Conservation (phyloP, 805 yeast species). For the Ogataea thermomethanolica region DNA sequence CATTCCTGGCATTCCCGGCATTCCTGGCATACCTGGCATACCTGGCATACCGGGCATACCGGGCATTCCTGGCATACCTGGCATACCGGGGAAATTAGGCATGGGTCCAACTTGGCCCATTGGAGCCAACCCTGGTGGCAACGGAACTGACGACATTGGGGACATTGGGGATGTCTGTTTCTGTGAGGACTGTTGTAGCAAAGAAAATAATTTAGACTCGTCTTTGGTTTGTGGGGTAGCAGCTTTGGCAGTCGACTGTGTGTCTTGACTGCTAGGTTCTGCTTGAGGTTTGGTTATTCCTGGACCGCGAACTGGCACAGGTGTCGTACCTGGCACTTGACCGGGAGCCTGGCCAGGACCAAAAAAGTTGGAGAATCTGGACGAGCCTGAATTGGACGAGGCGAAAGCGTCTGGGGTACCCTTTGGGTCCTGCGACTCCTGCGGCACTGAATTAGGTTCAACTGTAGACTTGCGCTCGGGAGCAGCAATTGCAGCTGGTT, state of each 20-base stretch:
- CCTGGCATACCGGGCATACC: background rate
- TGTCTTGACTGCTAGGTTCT: too few relatives aligned
- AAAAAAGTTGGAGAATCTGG: constrained; percentile 29
- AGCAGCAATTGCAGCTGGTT: background rate
- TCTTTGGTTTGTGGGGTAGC: background rate
- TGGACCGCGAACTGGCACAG: too few relatives aligned
- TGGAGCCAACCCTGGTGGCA: background rate
- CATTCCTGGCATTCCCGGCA: too few relatives aligned
- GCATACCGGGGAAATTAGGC: background rate
- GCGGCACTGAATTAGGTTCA: too few relatives aligned
- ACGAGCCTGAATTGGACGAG: constrained; percentile 12
- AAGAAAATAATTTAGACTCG: constrained; percentile 32
- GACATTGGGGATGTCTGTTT: background rate
- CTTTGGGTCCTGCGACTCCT: background rate
- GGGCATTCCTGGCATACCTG: too few relatives aligned
- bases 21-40: background rate
- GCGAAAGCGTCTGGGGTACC: constrained; percentile 2
- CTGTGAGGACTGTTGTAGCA: constrained; percentile 5
- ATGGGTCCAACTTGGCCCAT: background rate
- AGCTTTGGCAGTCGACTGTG: too few relatives aligned
- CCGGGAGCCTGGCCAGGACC: constrained; percentile 4
- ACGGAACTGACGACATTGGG: background rate
- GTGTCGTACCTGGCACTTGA: too few relatives aligned
- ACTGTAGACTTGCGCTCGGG: too few relatives aligned
- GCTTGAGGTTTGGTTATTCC: too few relatives aligned